Base-by-base conservation (phyloP, 257 asterid genomes). In the Cruciata laevipes region DNA sequence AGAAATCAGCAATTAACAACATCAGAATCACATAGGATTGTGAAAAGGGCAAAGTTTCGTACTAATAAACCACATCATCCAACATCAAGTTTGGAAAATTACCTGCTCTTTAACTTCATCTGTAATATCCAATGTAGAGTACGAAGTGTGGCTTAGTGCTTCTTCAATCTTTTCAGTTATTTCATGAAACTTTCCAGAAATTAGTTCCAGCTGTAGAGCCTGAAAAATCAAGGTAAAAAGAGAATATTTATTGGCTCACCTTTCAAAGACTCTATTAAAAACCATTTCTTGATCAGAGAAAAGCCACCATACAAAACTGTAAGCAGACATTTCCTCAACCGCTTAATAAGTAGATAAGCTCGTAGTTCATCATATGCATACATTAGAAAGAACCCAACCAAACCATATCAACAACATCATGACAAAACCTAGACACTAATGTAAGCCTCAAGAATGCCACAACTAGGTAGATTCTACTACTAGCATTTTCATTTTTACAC, bases 31-130 rank as follows among this genome's bases (percentile, higher is more conserved):
- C 51, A 57, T 20, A 21, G 3, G 0, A 30, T 17, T 5, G 8
- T 35, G 8, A 3, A 7, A 35, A 4, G 30, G 25, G 37, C 27
- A 23, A 27, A 5, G 18, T 16, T 17, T 13, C 14, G 18, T 13
- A 37, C 20, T 3, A 3, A n/a, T 10, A 23, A 17, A 67, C 55
- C 1, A 23, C 17, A 30, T 16, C 18, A 10, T 30, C 32, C 17
- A 52, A 44, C 23, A 32, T 73, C 59, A 56, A 31, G 17, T 25
- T 10, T n/a, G 63, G 10, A 52, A 38, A 42, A 55, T 74, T 78
- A 94, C 98, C 95, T 94, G 99, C 71, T 94, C 99, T 79, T 80
- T 87, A 72, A 90, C 96, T 81, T 94, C 99, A 70, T 90, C 98
- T 0, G 95, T 81, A 71, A 94, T 82, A 70, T 84, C 86, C 25